Conservation (phyloP, 176 grass and related monocot species). For the Areca catechu region DNA sequence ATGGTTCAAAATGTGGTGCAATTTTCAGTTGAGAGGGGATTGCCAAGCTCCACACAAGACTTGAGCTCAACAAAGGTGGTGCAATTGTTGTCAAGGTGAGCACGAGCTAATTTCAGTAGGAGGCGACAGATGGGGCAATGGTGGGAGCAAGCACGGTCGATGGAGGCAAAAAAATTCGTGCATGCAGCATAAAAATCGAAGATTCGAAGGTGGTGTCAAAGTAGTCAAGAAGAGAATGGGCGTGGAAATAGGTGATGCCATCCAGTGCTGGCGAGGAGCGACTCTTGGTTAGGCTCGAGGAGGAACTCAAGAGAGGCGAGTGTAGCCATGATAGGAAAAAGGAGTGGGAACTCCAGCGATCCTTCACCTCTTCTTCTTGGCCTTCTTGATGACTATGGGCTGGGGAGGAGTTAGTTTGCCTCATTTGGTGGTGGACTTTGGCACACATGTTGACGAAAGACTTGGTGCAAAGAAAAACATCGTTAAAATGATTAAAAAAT, state of each 20-base stretch:
- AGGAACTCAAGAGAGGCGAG: slow-evolving; percentile 22
- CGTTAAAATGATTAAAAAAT: too few relatives aligned
- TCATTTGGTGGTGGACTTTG: slow-evolving; percentile 35
- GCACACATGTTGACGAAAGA: slow-evolving; percentile 76
- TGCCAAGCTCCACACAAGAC: slow-evolving; percentile 32
- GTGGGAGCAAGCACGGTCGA: slow-evolving; percentile 34
- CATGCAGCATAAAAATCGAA: slow-evolving; percentile 53
- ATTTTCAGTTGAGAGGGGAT: slow-evolving; percentile 36
- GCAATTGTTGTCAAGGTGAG: not conserved
- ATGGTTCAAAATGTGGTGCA: slow-evolving; percentile 60
- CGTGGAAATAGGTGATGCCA: not conserved
- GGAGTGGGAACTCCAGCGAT: not conserved
- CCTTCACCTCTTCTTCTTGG: not conserved
- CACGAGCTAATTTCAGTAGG: slow-evolving; percentile 24
- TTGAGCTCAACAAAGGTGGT: slow-evolving; percentile 14
- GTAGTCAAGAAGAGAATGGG: slow-evolving; percentile 36
- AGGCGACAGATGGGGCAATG: slow-evolving; percentile 39
- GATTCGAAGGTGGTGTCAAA: slow-evolving; percentile 75
- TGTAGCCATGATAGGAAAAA: slow-evolving; percentile 24
- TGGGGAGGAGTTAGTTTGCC: slow-evolving; percentile 1
- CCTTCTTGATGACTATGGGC: not conserved
- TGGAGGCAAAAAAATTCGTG: slow-evolving; percentile 34
- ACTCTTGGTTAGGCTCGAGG: slow-evolving; percentile 47
- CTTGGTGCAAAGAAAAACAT: slow-evolving; percentile 48
- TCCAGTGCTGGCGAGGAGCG: not conserved